Evolutionary conservation across 805 yeast species (phyloP).

Genomic region (Yarrowia sp.): DNA sequence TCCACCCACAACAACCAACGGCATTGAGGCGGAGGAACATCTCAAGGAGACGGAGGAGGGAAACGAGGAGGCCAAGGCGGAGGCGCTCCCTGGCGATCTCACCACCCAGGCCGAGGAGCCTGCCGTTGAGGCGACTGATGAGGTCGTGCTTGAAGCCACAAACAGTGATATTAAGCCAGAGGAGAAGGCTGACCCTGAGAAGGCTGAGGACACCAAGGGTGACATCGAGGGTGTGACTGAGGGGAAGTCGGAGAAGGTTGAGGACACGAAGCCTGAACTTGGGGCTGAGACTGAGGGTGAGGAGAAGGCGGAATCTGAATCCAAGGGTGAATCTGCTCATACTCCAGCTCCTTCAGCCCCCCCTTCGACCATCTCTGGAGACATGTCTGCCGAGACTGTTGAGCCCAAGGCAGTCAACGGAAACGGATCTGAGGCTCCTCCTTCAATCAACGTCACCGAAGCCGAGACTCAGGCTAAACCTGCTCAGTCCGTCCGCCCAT

Average conservation of each 20-base stretch:
- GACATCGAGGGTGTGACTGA: not conserved
- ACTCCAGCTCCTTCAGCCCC: not conserved
- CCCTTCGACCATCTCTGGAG: not conserved
- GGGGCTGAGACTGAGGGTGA: not conserved
- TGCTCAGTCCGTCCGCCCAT: not conserved
- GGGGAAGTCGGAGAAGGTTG: not conserved
- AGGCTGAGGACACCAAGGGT: slow-evolving; percentile 1
- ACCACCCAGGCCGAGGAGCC: slow-evolving; percentile 38
- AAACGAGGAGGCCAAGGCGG: slow-evolving; percentile 36
- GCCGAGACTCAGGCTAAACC: not conserved
- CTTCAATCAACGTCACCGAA: not conserved
- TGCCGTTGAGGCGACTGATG: slow-evolving; percentile 21
- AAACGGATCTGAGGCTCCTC: not conserved
- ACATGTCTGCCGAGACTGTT: not conserved
- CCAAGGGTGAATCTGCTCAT: not conserved
- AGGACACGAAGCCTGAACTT: not conserved
- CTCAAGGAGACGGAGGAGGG: slow-evolving; percentile 3
- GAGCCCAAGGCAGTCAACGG: not conserved
- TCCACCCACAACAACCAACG: slow-evolving; percentile 4
- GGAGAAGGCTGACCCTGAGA: not conserved
- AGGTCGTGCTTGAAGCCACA: slow-evolving; percentile 8
- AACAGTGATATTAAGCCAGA: not conserved
- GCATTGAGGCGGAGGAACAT: not conserved
- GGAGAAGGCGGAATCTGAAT: too few species aligned
- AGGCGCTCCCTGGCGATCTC: slow-evolving; percentile 31